Evolutionary conservation across 2,329 filamentous ascomycete genomes (phyloP).

Genomic region (Fusarium sarcochroum): DNA sequence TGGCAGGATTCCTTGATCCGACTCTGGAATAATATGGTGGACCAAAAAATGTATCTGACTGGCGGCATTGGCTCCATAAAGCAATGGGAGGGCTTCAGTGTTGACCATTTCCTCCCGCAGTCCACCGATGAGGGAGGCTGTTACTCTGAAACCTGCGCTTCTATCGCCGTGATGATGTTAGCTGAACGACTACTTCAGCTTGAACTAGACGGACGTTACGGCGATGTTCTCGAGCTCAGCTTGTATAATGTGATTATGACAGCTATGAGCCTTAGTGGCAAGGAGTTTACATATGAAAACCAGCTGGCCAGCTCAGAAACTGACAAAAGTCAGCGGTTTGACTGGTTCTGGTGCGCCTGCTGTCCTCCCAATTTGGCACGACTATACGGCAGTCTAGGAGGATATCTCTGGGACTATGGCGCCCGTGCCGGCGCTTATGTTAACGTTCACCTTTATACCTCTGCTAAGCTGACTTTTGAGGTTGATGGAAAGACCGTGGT

Average conservation of each 20-base stretch:
- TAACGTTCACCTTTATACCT: conserved; percentile 70
- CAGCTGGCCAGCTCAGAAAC: conserved; percentile 63
- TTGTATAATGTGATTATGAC: conserved; percentile 73
- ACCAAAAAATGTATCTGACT: conserved; percentile 73
- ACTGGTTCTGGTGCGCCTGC: conserved; percentile 65
- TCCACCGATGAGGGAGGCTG: conserved; percentile 28
- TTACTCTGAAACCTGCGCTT: conserved; percentile 33
- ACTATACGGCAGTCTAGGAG: conserved; percentile 68
- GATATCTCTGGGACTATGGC: conserved; percentile 67
- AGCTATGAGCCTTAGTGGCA: conserved; percentile 69
- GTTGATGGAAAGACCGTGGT: conserved; percentile 53
- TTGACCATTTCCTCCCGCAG: conserved; percentile 38
- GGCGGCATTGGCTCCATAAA: conserved; percentile 68
- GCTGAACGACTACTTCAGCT: conserved; percentile 69
- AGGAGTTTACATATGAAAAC: conserved; percentile 72
- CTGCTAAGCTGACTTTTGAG: conserved; percentile 60
- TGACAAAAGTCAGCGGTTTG: not conserved
- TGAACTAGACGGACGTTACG: conserved; percentile 66
- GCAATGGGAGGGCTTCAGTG: conserved; percentile 50
- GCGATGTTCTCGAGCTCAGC: conserved; percentile 72
- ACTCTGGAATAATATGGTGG: conserved; percentile 72
- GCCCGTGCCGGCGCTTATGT: conserved; percentile 53
- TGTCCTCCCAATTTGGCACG: conserved; percentile 73
- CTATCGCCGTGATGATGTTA: conserved; percentile 69
- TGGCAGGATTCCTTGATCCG: conserved; percentile 59